A percentile compares a stretch with the other conserved stretches of the same genome.
These are phyloP conservation scores for Mycena maculata DNA, from an alignment of 768 basidiomycete genomes.

Conservation along the genomic window DNA sequence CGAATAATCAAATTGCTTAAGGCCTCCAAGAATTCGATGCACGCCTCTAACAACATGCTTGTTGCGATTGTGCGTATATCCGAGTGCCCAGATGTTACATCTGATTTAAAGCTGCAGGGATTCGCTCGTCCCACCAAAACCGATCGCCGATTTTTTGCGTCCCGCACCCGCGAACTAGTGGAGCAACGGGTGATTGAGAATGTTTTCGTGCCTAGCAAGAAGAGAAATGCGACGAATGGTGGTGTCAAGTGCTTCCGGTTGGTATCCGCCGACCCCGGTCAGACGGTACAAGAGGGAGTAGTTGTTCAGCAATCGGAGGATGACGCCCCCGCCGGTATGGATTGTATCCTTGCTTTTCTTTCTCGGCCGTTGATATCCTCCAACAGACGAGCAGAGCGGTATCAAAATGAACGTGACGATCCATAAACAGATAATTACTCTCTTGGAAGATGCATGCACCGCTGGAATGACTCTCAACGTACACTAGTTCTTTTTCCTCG, in stretches of 20 bases:
- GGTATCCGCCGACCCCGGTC: conserved; percentile 55
- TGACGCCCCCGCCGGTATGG: conserved; percentile 49
- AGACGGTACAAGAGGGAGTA: conserved; percentile 47
- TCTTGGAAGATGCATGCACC: conserved; percentile 75
- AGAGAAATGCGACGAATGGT: conserved; percentile 57
- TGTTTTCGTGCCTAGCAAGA: conserved; percentile 72
- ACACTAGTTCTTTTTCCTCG: conserved; percentile 13
- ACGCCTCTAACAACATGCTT: conserved; percentile 82
- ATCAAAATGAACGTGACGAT: conserved; percentile 74
- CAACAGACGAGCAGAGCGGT: conserved; percentile 49
- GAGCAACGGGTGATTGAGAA: conserved; percentile 81
- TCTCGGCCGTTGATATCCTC: not conserved
- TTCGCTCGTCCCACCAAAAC: conserved; percentile 79
- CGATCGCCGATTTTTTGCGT: conserved; percentile 86
- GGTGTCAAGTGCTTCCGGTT: conserved; percentile 77
- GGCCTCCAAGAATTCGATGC: conserved; percentile 74
- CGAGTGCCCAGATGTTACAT: not conserved
- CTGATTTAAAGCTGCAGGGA: conserved; percentile 60
- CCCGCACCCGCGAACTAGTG: conserved; percentile 77
- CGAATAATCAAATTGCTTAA: conserved; percentile 80
- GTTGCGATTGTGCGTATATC: conserved; percentile 70
- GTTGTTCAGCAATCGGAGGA: conserved; percentile 45
- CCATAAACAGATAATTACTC: conserved; percentile 82
- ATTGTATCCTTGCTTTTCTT: not conserved
- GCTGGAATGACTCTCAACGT: conserved; percentile 82